Evolutionary conservation across 108 stramenopile genomes (phyloP).

Genomic region (Schizochytrium sp.): DNA sequence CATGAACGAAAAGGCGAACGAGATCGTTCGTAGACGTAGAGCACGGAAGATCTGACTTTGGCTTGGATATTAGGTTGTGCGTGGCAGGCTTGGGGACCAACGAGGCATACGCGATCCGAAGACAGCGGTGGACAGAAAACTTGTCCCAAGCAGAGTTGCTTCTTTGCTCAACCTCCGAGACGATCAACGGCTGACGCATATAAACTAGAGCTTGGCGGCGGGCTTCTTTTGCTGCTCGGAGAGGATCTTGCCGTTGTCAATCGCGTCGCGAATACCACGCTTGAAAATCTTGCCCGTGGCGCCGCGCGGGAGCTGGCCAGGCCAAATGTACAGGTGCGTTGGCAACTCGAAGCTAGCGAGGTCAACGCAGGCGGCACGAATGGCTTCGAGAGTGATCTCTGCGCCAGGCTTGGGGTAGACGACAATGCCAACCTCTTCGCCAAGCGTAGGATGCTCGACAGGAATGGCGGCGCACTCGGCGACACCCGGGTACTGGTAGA

Average conservation of each 20-base stretch:
- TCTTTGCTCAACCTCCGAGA: no score
- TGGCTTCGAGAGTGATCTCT: neutral
- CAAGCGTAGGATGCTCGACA: neutral
- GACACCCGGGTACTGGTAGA: constrained; percentile 19
- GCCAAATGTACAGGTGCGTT: neutral
- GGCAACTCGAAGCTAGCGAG: neutral
- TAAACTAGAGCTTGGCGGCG: neutral
- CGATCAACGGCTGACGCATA: no score
- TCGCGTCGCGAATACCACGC: neutral
- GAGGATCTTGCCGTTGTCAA: neutral
- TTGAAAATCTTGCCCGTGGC: constrained; percentile 13
- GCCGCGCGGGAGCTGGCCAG: neutral
- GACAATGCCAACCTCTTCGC: constrained; percentile 11
- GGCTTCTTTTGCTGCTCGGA: neutral
- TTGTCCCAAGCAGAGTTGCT: no score
- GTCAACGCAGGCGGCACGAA: neutral
- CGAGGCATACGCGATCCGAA: no score
- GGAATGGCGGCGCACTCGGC: neutral
- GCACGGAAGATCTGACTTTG: no score
- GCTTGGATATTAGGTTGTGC: no score
- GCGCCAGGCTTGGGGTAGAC: constrained; percentile 1
- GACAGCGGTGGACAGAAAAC: no score
- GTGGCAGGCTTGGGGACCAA: no score
- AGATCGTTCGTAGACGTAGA: no score
- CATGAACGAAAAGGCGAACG: no score